A percentile compares a stretch with the other conserved stretches of the same genome.
phyloP scores from a whole-genome alignment of 768 basidiomycete species.

The Mycena latifolia region DNA sequence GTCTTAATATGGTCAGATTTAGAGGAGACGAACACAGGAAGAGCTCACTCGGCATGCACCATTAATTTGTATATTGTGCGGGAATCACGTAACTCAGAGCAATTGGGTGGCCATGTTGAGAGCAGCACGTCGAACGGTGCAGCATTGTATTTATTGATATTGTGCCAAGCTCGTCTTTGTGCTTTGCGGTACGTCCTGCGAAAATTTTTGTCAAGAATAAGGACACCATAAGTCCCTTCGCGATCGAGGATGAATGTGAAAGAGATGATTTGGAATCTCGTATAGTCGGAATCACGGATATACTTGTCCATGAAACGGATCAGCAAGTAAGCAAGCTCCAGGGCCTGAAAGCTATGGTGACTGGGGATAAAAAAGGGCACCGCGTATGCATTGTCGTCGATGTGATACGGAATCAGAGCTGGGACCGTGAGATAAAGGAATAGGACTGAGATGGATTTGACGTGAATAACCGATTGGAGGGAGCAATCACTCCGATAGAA shows the following conservation, averaged over 20 bases:
- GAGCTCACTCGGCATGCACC: too few relatives aligned
- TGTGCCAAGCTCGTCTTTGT: background rate
- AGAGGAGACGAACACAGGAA: too few relatives aligned
- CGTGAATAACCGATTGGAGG: background rate
- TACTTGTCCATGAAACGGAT: constrained; percentile 17
- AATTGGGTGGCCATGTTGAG: too few relatives aligned
- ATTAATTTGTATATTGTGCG: too few relatives aligned
- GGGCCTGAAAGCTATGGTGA: background rate
- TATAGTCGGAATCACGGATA: constrained; percentile 10
- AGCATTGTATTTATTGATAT: too few relatives aligned
- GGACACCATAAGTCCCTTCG: background rate
- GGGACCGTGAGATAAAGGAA: constrained; percentile 2
- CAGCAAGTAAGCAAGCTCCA: background rate
- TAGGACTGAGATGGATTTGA: background rate
- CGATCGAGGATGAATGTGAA: background rate
- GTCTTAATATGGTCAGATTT: too few relatives aligned
- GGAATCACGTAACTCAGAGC: too few relatives aligned
- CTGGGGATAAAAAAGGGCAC: constrained; percentile 10
- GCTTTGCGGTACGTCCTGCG: background rate
- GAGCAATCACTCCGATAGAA: background rate
- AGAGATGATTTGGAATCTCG: background rate
- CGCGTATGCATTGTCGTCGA: constrained; percentile 4
- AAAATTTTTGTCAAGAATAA: background rate
- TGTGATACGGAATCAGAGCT: background rate
- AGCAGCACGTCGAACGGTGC: too few relatives aligned